Conservation (phyloP, 225 moss, liverwort and hornwort genomes). For the Sphagnum tenellum region DNA sequence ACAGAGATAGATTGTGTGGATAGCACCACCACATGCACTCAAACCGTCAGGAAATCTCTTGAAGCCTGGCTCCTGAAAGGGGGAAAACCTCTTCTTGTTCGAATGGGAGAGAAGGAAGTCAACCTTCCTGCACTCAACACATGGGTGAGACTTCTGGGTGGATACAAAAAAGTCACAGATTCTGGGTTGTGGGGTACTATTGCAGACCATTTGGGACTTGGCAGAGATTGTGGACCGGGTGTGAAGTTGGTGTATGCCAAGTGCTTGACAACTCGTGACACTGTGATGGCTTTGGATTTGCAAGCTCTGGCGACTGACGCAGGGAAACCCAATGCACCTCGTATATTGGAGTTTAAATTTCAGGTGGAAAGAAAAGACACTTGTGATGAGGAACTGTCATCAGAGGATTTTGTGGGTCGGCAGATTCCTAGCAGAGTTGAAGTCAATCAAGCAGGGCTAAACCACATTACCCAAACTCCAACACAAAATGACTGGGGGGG, state of each 20-base stretch:
- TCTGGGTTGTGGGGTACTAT: conserved; percentile 51
- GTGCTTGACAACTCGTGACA: conserved; percentile 50
- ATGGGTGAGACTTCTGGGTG: conserved; percentile 50
- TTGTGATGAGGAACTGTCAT: no score
- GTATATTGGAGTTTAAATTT: no score
- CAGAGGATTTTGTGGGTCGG: conserved; percentile 30
- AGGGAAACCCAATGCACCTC: no score
- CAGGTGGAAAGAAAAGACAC: no score
- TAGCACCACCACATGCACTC: conserved; percentile 8
- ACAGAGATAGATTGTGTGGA: conserved; percentile 8
- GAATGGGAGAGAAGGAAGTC: conserved; percentile 40
- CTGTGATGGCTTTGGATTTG: conserved; percentile 3
- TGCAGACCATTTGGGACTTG: conserved; percentile 57
- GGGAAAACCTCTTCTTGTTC: conserved; percentile 51
- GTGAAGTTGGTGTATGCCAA: conserved; percentile 83
- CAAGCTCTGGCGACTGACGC: neutral
- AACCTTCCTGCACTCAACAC: conserved; percentile 50
- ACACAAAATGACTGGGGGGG: no score
- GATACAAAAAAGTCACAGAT: conserved; percentile 53
- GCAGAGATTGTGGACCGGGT: conserved; percentile 63
- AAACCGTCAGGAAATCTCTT: conserved; percentile 19
- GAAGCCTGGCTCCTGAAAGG: conserved; percentile 27
- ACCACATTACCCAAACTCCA: no score
- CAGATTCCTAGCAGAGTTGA: conserved; percentile 11
- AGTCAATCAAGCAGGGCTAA: no score